Evolutionary conservation across 257 asterid species (phyloP).

Genomic region (Jacaranda mimosifolia): DNA sequence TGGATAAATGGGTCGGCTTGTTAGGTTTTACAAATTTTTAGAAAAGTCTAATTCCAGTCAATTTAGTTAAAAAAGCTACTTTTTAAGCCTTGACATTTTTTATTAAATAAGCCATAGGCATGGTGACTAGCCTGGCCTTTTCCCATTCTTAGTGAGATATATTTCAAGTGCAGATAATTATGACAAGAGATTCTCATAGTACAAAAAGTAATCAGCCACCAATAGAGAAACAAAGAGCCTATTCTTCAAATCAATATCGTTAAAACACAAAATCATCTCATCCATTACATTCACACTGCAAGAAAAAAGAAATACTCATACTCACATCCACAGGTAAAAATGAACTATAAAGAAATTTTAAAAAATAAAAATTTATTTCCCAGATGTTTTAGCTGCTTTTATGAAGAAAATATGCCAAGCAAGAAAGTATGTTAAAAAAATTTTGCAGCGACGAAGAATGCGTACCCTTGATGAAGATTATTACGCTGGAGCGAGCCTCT

Average conservation of each 20-base stretch:
- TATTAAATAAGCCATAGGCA: too few relatives aligned
- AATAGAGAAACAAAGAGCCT: too few relatives aligned
- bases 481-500: slow-evolving; percentile 32
- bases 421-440: background rate
- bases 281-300: background rate
- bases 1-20: too few relatives aligned
- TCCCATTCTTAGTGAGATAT: too few relatives aligned
- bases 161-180: too few relatives aligned
- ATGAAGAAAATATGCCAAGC: background rate
- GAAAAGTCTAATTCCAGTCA: too few relatives aligned
- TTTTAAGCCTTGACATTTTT: too few relatives aligned
- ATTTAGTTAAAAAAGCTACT: too few relatives aligned
- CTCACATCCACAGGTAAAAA: background rate
- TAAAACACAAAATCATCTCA: background rate
- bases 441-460: background rate
- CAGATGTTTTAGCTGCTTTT: background rate
- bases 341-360: background rate
- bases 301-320: background rate
- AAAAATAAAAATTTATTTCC: background rate
- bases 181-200: too few relatives aligned
- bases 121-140: too few relatives aligned
- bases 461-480: slow-evolving; percentile 58
- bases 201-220: background rate
- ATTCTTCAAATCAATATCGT: background rate
- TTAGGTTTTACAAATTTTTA: too few relatives aligned